Percentiles rank a stretch among this genome's conserved stretches.
Evolutionary conservation across 2,329 filamentous ascomycete species (phyloP).

Genomic region (Talaromyces sp.): DNA sequence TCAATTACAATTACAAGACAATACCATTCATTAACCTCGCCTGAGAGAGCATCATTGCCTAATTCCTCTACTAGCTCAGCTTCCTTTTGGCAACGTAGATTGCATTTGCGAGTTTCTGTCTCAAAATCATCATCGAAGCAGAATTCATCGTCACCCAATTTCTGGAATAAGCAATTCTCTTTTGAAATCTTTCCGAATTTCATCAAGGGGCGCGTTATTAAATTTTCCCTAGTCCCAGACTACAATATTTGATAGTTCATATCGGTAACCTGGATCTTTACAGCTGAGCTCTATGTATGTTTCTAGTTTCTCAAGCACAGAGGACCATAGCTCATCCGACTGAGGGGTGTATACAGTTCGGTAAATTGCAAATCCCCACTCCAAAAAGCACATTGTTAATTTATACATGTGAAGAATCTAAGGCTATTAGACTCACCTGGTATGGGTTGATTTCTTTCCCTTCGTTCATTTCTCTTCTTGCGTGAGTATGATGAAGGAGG

Average conservation of each 20-base stretch:
- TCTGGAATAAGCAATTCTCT: slow-evolving; percentile 2
- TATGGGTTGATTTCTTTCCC: too few species aligned
- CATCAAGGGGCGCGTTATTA: not conserved
- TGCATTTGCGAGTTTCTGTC: not conserved
- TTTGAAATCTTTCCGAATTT: not conserved
- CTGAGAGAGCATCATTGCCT: not conserved
- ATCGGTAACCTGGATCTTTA: not conserved
- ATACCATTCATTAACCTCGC: not conserved
- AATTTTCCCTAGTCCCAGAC: not conserved
- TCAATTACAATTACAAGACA: slow-evolving; percentile 4
- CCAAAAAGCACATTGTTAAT: too few species aligned
- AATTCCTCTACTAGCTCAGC: not conserved
- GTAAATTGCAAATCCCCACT: slow-evolving; percentile 2
- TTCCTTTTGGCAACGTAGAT: not conserved
- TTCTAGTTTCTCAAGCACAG: slow-evolving; percentile 2
- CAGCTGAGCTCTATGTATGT: not conserved
- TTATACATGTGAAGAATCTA: too few species aligned
- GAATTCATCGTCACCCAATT: slow-evolving; percentile 1
- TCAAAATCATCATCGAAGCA: not conserved
- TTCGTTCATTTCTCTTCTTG: too few species aligned
- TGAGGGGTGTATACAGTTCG: slow-evolving; percentile 3
- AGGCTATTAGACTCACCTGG: too few species aligned
- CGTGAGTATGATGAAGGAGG: too few species aligned
- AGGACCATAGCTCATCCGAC: slow-evolving; percentile 1
- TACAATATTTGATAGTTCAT: not conserved